Evolutionary conservation across 441 rosid genomes (phyloP).

Genomic region (Bruguiera hainesii): DNA sequence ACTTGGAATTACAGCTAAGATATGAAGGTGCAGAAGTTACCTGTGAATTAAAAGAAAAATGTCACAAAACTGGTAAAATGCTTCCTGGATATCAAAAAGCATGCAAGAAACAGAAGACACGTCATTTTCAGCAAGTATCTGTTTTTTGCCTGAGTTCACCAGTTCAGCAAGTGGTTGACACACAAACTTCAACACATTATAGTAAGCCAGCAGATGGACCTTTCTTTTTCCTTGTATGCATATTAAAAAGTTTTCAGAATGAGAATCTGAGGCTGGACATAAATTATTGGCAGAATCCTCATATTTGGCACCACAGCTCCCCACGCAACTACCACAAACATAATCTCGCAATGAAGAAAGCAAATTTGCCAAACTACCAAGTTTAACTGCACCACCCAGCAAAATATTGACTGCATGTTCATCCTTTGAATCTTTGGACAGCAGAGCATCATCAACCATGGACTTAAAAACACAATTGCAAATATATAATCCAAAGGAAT

Average conservation of each 20-base stretch:
- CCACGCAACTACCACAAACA: constrained; percentile 29
- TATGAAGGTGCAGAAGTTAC: constrained; percentile 25
- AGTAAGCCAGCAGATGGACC: constrained; percentile 41
- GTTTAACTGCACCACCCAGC: constrained; percentile 39
- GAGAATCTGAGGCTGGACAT: constrained; percentile 17
- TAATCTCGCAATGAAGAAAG: constrained; percentile 44
- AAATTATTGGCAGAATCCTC: constrained; percentile 22
- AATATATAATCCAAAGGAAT: constrained; percentile 58
- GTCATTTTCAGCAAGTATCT: constrained; percentile 47
- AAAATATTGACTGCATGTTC: constrained; percentile 39
- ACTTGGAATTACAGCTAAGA: constrained; percentile 13
- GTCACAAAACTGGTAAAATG: constrained; percentile 53
- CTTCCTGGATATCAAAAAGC: constrained; percentile 52
- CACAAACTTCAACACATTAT: constrained; percentile 65
- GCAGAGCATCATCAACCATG: constrained; percentile 28
- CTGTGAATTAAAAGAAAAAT: constrained; percentile 40
- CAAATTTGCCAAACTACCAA: constrained; percentile 40
- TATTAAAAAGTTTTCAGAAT: constrained; percentile 19
- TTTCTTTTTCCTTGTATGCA: constrained; percentile 30
- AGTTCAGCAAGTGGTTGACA: constrained; percentile 80
- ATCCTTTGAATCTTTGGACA: constrained; percentile 35
- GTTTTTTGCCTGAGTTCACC: constrained; percentile 55
- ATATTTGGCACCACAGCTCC: constrained; percentile 20
- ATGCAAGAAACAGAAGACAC: constrained; percentile 33
- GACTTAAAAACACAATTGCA: constrained; percentile 33